phyloP scores from a whole-genome alignment of 192 early-diverging fungal species.

The Entomortierella beljakovae region DNA sequence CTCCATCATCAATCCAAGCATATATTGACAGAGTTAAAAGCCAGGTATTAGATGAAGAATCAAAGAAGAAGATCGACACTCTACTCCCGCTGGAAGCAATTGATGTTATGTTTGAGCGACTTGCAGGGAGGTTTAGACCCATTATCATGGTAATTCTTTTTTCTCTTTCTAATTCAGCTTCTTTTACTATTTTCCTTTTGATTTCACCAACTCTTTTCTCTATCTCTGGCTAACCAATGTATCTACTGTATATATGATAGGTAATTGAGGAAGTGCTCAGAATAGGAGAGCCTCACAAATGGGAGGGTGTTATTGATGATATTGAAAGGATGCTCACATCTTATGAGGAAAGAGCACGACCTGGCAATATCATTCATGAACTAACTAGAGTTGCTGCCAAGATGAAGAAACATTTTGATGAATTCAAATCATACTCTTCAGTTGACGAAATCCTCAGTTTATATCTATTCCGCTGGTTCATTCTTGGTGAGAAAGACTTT shows the following conservation, averaged over 20 bases:
- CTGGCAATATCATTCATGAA: neutral
- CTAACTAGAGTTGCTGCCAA: neutral
- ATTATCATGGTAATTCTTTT: neutral
- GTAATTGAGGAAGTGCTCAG: no score
- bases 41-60: neutral
- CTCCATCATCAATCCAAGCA: neutral
- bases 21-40: neutral
- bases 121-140: slow-evolving; percentile 1
- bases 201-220: neutral
- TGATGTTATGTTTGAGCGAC: neutral
- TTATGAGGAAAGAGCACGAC: neutral
- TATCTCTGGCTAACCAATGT: no score
- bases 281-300: neutral
- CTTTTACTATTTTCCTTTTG: neutral
- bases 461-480: neutral
- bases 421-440: neutral
- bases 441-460: neutral
- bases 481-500: neutral
- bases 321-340: neutral
- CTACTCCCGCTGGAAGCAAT: neutral
- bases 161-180: neutral
- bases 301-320: neutral
- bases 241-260: no score
- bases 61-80: neutral
- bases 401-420: neutral